Conservation (phyloP, 2,329 filamentous ascomycete species). For the Mariannaea elegans region DNA sequence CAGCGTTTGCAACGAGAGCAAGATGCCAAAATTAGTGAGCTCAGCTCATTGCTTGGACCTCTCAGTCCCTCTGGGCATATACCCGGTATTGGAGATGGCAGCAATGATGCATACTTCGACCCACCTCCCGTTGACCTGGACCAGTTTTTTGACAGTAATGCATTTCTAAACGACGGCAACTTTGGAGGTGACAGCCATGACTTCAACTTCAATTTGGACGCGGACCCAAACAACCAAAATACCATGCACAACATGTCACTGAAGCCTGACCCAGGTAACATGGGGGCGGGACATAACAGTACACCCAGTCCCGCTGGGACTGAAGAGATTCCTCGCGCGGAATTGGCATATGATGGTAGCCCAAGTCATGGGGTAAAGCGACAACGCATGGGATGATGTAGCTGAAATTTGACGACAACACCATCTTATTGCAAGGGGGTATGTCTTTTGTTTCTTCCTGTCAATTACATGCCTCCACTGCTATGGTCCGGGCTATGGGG, state of each 20-base stretch:
- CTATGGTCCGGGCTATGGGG: no score
- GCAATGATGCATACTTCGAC: slow-evolving; percentile 46
- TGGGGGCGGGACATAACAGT: slow-evolving; percentile 41
- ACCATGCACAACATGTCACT: slow-evolving; percentile 44
- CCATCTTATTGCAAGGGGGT: neutral
- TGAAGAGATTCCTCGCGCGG: slow-evolving; percentile 60
- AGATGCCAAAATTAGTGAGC: slow-evolving; percentile 76
- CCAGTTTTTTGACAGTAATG: slow-evolving; percentile 59
- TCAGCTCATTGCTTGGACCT: slow-evolving; percentile 79
- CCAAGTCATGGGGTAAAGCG: slow-evolving; percentile 47
- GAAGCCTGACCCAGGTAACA: slow-evolving; percentile 27
- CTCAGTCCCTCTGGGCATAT: slow-evolving; percentile 83
- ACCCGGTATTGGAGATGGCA: slow-evolving; percentile 68
- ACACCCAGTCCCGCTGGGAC: slow-evolving; percentile 59
- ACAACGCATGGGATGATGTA: slow-evolving; percentile 46
- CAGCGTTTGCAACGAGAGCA: slow-evolving; percentile 83
- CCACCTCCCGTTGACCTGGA: slow-evolving; percentile 57
- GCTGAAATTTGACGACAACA: neutral
- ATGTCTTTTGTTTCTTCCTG: neutral
- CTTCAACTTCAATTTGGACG: slow-evolving; percentile 61
- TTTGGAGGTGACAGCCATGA: slow-evolving; percentile 56
- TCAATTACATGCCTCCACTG: neutral
- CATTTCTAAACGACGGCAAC: slow-evolving; percentile 48
- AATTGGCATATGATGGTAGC: slow-evolving; percentile 44
- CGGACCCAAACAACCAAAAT: slow-evolving; percentile 35